These are phyloP conservation scores for Magnusiomyces paraingens DNA, from an alignment of 1,139 yeast genomes.

Conservation along the genomic window DNA sequence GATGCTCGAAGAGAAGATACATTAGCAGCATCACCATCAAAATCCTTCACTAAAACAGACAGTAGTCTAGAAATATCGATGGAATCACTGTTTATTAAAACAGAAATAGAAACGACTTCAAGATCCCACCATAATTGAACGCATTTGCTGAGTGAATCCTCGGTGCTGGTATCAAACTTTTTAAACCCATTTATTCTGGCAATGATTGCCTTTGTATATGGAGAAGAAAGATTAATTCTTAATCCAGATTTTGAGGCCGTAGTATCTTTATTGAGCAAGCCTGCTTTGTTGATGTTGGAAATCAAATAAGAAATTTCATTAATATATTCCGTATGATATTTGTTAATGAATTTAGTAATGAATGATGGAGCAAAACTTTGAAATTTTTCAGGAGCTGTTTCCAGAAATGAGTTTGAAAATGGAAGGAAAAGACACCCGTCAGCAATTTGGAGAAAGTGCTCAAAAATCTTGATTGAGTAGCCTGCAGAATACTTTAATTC, in stretches of 20 bases:
- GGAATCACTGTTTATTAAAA: slow-evolving; percentile 2
- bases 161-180: slow-evolving; percentile 1
- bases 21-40: slow-evolving; percentile 1
- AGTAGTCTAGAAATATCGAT: slow-evolving; percentile 13
- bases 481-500: slow-evolving; percentile 24
- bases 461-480: slow-evolving; percentile 19
- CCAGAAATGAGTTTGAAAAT: slow-evolving; percentile 38
- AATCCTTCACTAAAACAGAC: slow-evolving; percentile 10
- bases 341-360: slow-evolving; percentile 19
- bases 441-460: slow-evolving; percentile 7
- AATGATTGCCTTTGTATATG: neutral
- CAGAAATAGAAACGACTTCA: slow-evolving; percentile 16
- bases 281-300: slow-evolving; percentile 16
- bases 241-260: neutral
- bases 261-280: slow-evolving; percentile 15
- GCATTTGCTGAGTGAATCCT: neutral
- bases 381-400: slow-evolving; percentile 26
- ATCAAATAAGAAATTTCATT: slow-evolving; percentile 12
- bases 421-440: slow-evolving; percentile 21
- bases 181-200: slow-evolving; percentile 5
- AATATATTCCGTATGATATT: slow-evolving; percentile 5
- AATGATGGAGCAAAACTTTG: slow-evolving; percentile 20
- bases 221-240: neutral
- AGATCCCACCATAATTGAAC: slow-evolving; percentile 19
- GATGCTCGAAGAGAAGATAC: slow-evolving; percentile 15